Conservation (phyloP, 352 stramenopile genomes). For the Elongisporangium anandrum region DNA sequence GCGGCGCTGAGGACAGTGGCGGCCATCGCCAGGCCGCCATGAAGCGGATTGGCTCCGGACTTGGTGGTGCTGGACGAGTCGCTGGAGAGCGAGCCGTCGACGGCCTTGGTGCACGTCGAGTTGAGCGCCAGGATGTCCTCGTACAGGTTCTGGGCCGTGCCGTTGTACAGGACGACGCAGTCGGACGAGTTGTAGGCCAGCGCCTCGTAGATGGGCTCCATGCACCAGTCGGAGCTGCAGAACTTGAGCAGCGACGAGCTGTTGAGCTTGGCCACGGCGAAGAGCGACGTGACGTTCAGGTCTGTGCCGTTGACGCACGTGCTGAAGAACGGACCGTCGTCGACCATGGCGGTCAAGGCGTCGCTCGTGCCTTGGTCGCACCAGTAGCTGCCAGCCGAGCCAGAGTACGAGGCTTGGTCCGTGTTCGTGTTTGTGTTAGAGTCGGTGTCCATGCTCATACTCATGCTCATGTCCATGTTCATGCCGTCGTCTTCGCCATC, state of each 20-base stretch:
- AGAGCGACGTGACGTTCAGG: constrained; percentile 41
- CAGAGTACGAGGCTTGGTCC: neutral
- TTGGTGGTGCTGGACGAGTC: neutral
- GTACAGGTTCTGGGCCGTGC: constrained; percentile 31
- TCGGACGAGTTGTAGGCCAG: constrained; percentile 27
- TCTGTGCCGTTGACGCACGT: constrained; percentile 38
- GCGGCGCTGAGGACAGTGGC: neutral
- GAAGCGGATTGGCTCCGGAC: neutral
- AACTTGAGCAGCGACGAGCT: constrained; percentile 39
- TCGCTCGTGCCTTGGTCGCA: constrained; percentile 32
- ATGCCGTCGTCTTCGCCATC: neutral
- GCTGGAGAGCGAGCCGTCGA: neutral
- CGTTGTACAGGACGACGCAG: constrained; percentile 43
- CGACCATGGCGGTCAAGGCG: constrained; percentile 24
- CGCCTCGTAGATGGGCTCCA: constrained; percentile 47
- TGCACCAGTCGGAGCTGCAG: constrained; percentile 48
- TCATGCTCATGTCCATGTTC: neutral
- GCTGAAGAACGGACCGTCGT: constrained; percentile 50
- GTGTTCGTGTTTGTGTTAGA: neutral
- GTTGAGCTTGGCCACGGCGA: constrained; percentile 44
- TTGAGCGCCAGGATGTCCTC: constrained; percentile 38
- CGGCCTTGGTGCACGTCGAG: constrained; percentile 29
- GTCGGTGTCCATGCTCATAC: neutral
- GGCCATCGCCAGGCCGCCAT: neutral
- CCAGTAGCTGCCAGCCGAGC: neutral